Percentiles rank a stretch among this genome's conserved stretches.
phyloP scores from a whole-genome alignment of 2,329 filamentous ascomycete genomes.

The Zasmidium cellare region DNA sequence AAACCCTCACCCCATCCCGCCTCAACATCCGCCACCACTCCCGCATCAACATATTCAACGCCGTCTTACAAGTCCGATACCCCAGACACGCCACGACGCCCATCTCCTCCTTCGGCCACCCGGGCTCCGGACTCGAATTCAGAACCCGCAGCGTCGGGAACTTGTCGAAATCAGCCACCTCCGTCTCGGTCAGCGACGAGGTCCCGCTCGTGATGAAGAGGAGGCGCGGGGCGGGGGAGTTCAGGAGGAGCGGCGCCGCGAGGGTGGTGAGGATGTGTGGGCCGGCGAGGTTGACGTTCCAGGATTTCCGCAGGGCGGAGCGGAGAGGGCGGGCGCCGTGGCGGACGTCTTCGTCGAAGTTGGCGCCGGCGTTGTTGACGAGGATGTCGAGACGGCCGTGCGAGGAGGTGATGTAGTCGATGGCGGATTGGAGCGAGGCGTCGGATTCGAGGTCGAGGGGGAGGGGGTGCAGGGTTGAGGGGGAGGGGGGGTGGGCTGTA shows the following conservation, averaged over 20 bases:
- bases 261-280: slow-evolving; percentile 39
- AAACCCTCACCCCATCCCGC: slow-evolving; percentile 42
- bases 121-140: slow-evolving; percentile 29
- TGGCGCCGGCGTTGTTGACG: slow-evolving; percentile 58
- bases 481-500: too few relatives aligned
- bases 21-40: slow-evolving; percentile 43
- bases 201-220: slow-evolving; percentile 46
- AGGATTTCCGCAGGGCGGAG: slow-evolving; percentile 37
- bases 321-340: slow-evolving; percentile 34
- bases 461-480: too few relatives aligned
- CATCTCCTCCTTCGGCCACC: slow-evolving; percentile 44
- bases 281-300: slow-evolving; percentile 40
- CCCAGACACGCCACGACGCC: slow-evolving; percentile 24
- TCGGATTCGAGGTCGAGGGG: slow-evolving; percentile 61
- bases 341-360: slow-evolving; percentile 42
- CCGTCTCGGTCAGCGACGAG: slow-evolving; percentile 38
- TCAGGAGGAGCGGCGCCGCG: slow-evolving; percentile 40
- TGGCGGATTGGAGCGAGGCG: slow-evolving; percentile 50
- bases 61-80: slow-evolving; percentile 44
- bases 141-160: too few relatives aligned
- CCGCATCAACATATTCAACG: slow-evolving; percentile 48
- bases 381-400: slow-evolving; percentile 53
- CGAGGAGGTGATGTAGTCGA: slow-evolving; percentile 44
- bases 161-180: slow-evolving; percentile 17
- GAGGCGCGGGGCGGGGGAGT: slow-evolving; percentile 36